Evolutionary conservation across 305 asterid genomes (phyloP).

Genomic region (Striga hermonthica): DNA sequence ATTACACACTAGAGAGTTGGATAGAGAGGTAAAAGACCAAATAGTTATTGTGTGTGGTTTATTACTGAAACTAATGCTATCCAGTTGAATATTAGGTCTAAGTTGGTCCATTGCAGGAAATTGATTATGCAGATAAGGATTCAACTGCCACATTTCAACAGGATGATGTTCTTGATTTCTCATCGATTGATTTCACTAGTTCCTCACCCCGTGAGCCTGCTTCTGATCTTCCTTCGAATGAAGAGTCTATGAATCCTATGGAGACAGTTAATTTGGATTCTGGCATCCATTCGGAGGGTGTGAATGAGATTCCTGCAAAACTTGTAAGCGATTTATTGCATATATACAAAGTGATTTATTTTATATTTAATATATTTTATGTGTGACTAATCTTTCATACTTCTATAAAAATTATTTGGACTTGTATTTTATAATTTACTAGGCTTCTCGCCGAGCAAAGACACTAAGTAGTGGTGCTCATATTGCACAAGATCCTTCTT

Average conservation of each 20-base stretch:
- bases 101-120: constrained; percentile 5
- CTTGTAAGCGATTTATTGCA: constrained; percentile 4
- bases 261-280: too few species aligned
- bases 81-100: not conserved
- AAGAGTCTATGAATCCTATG: not conserved
- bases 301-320: not conserved
- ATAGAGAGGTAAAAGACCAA: not conserved
- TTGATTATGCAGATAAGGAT: not conserved
- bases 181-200: constrained; percentile 1
- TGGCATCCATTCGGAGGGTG: not conserved
- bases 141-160: not conserved
- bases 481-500: not conserved
- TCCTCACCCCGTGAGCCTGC: not conserved
- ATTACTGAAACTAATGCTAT: not conserved
- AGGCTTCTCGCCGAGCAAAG: constrained; percentile 16
- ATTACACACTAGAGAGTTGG: not conserved
- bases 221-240: not conserved
- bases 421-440: not conserved
- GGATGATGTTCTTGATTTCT: constrained; percentile 1
- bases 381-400: not conserved
- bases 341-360: not conserved
- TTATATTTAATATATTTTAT: not conserved
- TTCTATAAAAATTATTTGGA: not conserved
- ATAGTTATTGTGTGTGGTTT: not conserved
- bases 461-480: not conserved